phyloP scores from a whole-genome alignment of 129 eudicot species.

The Artemisia argyi region DNA sequence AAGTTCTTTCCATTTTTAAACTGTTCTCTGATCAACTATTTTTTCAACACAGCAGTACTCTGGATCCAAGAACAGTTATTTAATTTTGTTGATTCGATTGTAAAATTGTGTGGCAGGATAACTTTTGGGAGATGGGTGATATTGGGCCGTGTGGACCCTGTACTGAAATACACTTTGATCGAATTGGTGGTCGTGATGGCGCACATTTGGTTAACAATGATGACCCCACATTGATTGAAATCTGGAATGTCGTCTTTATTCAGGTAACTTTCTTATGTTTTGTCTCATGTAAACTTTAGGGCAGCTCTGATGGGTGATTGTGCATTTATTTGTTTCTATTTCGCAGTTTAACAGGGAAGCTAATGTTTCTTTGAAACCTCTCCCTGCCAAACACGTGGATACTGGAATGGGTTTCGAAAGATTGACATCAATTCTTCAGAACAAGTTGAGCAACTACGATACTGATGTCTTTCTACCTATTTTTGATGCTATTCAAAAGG shows the following conservation, averaged over 20 bases:
- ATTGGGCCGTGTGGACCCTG: slow-evolving; percentile 99
- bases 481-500: slow-evolving; percentile 90
- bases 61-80: slow-evolving; percentile 9
- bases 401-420: slow-evolving; percentile 99
- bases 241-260: slow-evolving; percentile 95
- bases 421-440: slow-evolving; percentile 92
- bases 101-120: slow-evolving; percentile 54
- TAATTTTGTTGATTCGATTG: slow-evolving; percentile 1
- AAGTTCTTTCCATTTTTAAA: neutral
- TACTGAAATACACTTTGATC: slow-evolving; percentile 93
- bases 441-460: slow-evolving; percentile 95
- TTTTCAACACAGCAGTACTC: neutral
- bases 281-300: slow-evolving; percentile 11
- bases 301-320: neutral
- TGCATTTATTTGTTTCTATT: neutral
- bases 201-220: slow-evolving; percentile 88
- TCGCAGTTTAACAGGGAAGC: slow-evolving; percentile 88
- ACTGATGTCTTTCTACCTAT: slow-evolving; percentile 88
- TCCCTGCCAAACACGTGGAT: slow-evolving; percentile 96
- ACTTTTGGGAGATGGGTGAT: slow-evolving; percentile 99
- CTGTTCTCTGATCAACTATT: too few species aligned
- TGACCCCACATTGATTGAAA: slow-evolving; percentile 94
- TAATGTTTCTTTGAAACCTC: slow-evolving; percentile 80
- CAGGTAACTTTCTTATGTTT: slow-evolving; percentile 52
- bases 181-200: slow-evolving; percentile 92